Percentiles rank a stretch among this genome's conserved stretches.
Evolutionary conservation across 2,329 filamentous ascomycete species (phyloP).

Genomic region (Pseudodiploospora longispora): DNA sequence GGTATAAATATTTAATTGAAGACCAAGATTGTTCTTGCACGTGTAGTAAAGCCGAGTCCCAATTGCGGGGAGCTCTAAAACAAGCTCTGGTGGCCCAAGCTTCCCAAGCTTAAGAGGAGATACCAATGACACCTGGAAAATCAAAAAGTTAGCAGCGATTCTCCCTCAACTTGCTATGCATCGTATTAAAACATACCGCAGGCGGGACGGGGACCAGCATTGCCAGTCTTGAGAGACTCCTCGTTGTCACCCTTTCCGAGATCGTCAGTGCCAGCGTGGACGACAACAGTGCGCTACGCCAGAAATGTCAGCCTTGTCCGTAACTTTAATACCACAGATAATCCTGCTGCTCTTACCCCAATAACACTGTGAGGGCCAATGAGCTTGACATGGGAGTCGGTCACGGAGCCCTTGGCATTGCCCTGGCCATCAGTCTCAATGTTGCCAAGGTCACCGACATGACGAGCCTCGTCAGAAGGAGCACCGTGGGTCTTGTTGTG

Average conservation of each 20-base stretch:
- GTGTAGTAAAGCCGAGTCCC: no score
- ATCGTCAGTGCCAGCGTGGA: conserved; percentile 93
- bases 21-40: no score
- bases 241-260: conserved; percentile 86
- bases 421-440: conserved; percentile 91
- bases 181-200: conserved; percentile 58
- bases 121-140: conserved; percentile 71
- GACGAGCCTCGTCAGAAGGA: conserved; percentile 72
- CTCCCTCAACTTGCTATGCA: no score
- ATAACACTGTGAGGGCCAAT: conserved; percentile 93
- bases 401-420: conserved; percentile 72
- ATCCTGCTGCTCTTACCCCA: conserved; percentile 52
- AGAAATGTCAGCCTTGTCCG: conserved; percentile 3
- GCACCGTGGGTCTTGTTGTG: conserved; percentile 86
- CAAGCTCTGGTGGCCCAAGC: background rate
- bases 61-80: no score
- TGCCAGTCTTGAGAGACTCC: conserved; percentile 97
- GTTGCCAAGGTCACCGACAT: conserved; percentile 97
- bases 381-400: conserved; percentile 84
- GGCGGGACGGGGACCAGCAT: conserved; percentile 85
- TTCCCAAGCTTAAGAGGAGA: conserved; percentile 54
- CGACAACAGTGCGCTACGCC: conserved; percentile 77
- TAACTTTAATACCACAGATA: background rate
- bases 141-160: conserved; percentile 8
- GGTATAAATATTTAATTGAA: background rate